These are phyloP conservation scores for Peniophora sp. DNA, from an alignment of 1,284 basidiomycete genomes.

Conservation along the genomic window DNA sequence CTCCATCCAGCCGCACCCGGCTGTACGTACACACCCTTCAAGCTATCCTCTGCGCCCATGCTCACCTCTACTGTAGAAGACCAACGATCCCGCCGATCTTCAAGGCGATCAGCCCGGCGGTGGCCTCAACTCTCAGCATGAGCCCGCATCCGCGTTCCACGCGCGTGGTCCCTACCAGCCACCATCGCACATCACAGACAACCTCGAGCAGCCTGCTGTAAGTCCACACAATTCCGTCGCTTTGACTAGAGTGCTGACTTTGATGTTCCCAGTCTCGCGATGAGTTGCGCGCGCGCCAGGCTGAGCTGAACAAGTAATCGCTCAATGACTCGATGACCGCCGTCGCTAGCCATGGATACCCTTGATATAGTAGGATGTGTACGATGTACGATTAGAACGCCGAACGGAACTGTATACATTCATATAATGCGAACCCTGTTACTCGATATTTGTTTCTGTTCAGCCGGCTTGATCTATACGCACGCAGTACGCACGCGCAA, in stretches of 20 bases:
- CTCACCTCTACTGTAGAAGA: slow-evolving; percentile 26
- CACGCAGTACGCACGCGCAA: too few species aligned
- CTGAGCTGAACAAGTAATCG: slow-evolving; percentile 18
- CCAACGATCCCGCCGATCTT: slow-evolving; percentile 43
- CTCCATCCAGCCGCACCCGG: slow-evolving; percentile 44
- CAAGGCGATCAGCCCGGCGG: slow-evolving; percentile 27
- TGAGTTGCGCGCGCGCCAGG: slow-evolving; percentile 20
- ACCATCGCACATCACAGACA: slow-evolving; percentile 14
- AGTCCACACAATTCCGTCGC: not conserved
- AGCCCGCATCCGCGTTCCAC: slow-evolving; percentile 26
- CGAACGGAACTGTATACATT: too few species aligned
- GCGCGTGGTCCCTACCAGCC: slow-evolving; percentile 37
- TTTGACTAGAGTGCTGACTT: not conserved
- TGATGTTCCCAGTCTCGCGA: slow-evolving; percentile 18
- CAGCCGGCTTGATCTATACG: too few species aligned
- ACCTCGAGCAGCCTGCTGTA: slow-evolving; percentile 20
- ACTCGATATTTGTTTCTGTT: not conserved
- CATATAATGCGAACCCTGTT: too few species aligned
- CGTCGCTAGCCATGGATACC: too few species aligned
- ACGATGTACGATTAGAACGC: too few species aligned
- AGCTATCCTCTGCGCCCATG: not conserved
- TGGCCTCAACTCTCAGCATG: slow-evolving; percentile 26
- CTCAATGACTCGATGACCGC: too few species aligned
- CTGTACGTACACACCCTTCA: slow-evolving; percentile 23
- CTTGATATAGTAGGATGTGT: too few species aligned